Evolutionary conservation across 345 rosid genomes (phyloP), one percentile per base, ranked within the genome.

Genomic region (Citrus unshiu): DNA sequence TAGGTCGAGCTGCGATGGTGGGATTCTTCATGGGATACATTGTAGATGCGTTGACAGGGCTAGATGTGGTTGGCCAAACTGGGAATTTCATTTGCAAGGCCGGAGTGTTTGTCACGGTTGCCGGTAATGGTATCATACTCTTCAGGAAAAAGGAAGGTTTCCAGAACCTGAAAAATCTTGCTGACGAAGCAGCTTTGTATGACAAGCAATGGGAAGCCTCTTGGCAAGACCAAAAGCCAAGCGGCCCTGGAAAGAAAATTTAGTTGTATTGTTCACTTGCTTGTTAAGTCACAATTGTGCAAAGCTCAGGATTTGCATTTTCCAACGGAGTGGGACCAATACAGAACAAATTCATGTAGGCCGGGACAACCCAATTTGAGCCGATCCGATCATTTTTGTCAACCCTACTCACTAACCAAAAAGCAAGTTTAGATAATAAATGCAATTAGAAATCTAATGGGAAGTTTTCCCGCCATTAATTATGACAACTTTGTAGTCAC

Each of bases 1-100:
- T 69, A 83, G 91, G 90, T 62, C 76, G 92, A 87, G 94, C 91
- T 63, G 90, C 93, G 35, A 87, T 85, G 93, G 69, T 85, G 27
- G 91, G 88, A 27, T 85, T 90, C 86, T 87, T 88, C 83, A 78
- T 73, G 82, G 82, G 87, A 2, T 86, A 83, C 69, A 13, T 65
- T 57, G 88, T 85, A 79, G 92, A 89, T 57, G 81, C 77, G 35
- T 77, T 86, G 75, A 85, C 89, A 2, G 88, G 90, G 70, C 70
- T 90, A 3, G 88, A 80, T 34, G 63, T 82, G 54, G 83, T 88
- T 24, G 85, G 89, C 8, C 86, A 82, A 71, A 81, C 86, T 0
- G 88, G 87, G 30, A 81, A 85, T 30, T 76, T 85, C 39, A n/a
- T 85, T 6, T 87, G 89, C 91, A 90, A 85, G 76, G 75, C 83